Percentiles rank a stretch among this genome's conserved stretches.
Evolutionary conservation across 75 land plant genomes (phyloP).

Genomic region (Picea sitchensis): DNA sequence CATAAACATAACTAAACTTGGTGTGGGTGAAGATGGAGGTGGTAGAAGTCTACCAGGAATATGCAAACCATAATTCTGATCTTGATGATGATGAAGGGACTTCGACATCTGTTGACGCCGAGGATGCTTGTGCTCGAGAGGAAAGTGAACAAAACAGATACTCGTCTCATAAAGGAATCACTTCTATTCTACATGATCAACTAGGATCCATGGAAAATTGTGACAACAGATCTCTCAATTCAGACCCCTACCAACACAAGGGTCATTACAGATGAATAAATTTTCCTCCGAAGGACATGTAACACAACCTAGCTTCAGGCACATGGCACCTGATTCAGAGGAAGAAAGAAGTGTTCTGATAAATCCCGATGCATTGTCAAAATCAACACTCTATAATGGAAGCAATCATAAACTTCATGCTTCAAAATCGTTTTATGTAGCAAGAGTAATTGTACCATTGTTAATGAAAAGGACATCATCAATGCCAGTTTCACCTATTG

Average conservation of each 20-base stretch:
- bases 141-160: neutral
- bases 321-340: conserved; percentile 18
- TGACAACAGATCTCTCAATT: conserved; percentile 19
- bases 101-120: too few species aligned
- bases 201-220: neutral
- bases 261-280: conserved; percentile 23
- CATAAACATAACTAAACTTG: too few species aligned
- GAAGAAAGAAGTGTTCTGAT: conserved; percentile 41
- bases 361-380: conserved; percentile 23
- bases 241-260: conserved; percentile 40
- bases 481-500: conserved; percentile 56
- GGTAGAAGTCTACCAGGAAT: too few species aligned
- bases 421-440: conserved; percentile 47
- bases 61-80: too few species aligned
- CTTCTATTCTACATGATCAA: neutral
- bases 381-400: conserved; percentile 17
- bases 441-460: conserved; percentile 32
- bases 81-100: too few species aligned
- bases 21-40: too few species aligned
- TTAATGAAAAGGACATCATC: conserved; percentile 54
- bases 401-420: conserved; percentile 22
- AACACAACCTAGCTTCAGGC: conserved; percentile 30
- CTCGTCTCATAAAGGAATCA: neutral
- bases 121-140: neutral
- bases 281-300: conserved; percentile 36